phyloP scores from a whole-genome alignment of 352 stramenopile genomes.

The Phytophthora pini region DNA sequence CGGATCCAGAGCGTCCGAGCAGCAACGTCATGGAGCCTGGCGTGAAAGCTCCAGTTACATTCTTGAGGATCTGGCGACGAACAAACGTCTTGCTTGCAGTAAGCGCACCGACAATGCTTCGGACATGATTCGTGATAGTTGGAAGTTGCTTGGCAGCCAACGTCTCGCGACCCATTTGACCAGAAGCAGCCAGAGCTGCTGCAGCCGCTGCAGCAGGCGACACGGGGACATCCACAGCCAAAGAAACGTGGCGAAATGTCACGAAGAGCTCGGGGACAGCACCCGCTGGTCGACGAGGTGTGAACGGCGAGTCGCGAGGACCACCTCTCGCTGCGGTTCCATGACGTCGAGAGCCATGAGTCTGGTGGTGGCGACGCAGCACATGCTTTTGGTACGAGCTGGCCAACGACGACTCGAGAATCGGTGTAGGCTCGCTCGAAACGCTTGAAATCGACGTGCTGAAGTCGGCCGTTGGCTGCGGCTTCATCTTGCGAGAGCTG shows the following conservation, averaged over 20 bases:
- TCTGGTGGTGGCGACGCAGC: constrained; percentile 33
- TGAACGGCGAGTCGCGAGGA: constrained; percentile 31
- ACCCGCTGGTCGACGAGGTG: constrained; percentile 31
- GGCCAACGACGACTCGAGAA: constrained; percentile 35
- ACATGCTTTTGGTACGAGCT: constrained; percentile 39
- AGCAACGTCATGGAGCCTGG: constrained; percentile 57
- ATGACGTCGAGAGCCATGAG: constrained; percentile 20
- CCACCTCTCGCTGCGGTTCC: constrained; percentile 9
- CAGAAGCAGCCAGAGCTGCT: constrained; percentile 28
- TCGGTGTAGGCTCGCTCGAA: constrained; percentile 36
- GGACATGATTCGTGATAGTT: constrained; percentile 58
- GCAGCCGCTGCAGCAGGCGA: constrained; percentile 30
- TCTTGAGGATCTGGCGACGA: constrained; percentile 51
- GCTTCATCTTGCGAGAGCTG: constrained; percentile 19
- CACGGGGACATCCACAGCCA: constrained; percentile 35
- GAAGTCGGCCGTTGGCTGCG: constrained; percentile 14
- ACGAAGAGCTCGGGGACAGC: constrained; percentile 40
- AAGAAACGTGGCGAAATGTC: constrained; percentile 44
- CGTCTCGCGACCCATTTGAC: constrained; percentile 36
- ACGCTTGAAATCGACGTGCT: constrained; percentile 39
- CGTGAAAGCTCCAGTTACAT: constrained; percentile 48
- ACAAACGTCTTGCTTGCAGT: constrained; percentile 47
- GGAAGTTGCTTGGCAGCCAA: constrained; percentile 52
- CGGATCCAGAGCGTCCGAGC: constrained; percentile 51
- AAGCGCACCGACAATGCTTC: constrained; percentile 42